Evolutionary conservation across 2,329 filamentous ascomycete genomes (phyloP).

Genomic region (Tolypocladium sp.): DNA sequence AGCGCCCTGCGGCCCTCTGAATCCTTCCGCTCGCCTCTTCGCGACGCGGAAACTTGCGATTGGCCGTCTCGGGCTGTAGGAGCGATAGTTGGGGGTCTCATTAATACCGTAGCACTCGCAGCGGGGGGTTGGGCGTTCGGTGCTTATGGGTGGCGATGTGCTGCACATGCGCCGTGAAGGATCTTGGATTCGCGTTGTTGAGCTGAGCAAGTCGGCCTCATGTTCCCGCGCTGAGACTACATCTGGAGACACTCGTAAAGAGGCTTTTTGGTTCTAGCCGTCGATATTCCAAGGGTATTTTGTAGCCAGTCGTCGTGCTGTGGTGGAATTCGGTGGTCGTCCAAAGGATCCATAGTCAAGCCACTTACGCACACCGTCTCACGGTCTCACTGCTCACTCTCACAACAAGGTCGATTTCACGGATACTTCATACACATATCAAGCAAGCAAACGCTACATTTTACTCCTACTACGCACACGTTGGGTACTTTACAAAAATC

Average conservation of each 20-base stretch:
- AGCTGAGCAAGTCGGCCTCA: no score
- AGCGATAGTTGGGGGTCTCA: background rate
- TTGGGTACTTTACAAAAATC: constrained; percentile 11
- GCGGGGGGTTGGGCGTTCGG: background rate
- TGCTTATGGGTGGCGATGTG: background rate
- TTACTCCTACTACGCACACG: constrained; percentile 4
- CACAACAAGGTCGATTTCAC: no score
- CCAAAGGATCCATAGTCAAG: background rate
- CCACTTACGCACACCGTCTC: background rate
- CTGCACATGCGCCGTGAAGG: no score
- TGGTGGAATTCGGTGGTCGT: background rate
- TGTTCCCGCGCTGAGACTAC: no score
- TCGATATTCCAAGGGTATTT: no score
- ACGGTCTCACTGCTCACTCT: no score
- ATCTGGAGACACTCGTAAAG: background rate
- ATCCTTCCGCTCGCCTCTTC: background rate
- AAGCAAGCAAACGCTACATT: background rate
- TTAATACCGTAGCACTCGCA: background rate
- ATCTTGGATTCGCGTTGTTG: no score
- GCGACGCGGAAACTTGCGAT: background rate
- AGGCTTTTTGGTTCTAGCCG: background rate
- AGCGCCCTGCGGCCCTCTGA: background rate
- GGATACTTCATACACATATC: no score
- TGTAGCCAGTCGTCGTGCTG: background rate
- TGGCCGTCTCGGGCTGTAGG: background rate